Evolutionary conservation across 1,284 basidiomycete genomes (phyloP).

Genomic region (Xerocomus amazonicus): DNA sequence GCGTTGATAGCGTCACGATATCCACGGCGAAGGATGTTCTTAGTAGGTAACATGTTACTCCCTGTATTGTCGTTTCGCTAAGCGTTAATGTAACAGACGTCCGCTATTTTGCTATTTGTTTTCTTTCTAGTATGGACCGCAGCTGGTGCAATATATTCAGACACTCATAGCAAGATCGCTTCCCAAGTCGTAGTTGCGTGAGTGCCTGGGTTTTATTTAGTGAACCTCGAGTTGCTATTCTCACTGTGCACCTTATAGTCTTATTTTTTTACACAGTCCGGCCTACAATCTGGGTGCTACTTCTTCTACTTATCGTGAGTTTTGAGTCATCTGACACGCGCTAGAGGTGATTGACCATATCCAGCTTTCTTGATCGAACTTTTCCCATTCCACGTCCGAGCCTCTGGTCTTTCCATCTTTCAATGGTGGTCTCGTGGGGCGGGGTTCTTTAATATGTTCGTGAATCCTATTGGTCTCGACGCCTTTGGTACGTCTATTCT

Average conservation of each 20-base stretch:
- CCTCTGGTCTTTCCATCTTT: slow-evolving; percentile 8
- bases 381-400: slow-evolving; percentile 13
- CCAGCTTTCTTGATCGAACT: slow-evolving; percentile 15
- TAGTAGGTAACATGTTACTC: slow-evolving; percentile 11
- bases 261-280: neutral
- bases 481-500: neutral
- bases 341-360: neutral
- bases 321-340: neutral
- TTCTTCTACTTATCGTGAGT: neutral
- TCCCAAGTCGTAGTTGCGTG: slow-evolving; percentile 11
- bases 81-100: slow-evolving; percentile 3
- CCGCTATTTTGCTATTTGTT: slow-evolving; percentile 15
- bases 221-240: neutral
- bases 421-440: slow-evolving; percentile 5
- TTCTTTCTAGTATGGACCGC: slow-evolving; percentile 20
- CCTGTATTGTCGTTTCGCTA: neutral
- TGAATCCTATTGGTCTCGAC: slow-evolving; percentile 13
- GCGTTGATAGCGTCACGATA: slow-evolving; percentile 17
- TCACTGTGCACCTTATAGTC: neutral
- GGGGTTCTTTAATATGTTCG: slow-evolving; percentile 4
- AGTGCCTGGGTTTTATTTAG: neutral
- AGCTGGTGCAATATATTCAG: slow-evolving; percentile 19
- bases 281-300: neutral
- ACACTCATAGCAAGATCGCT: slow-evolving; percentile 7
- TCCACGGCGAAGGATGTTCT: slow-evolving; percentile 15